Base-by-base conservation (phyloP, 306 rosid genomes). In the Cyclanthera cordifolia region DNA sequence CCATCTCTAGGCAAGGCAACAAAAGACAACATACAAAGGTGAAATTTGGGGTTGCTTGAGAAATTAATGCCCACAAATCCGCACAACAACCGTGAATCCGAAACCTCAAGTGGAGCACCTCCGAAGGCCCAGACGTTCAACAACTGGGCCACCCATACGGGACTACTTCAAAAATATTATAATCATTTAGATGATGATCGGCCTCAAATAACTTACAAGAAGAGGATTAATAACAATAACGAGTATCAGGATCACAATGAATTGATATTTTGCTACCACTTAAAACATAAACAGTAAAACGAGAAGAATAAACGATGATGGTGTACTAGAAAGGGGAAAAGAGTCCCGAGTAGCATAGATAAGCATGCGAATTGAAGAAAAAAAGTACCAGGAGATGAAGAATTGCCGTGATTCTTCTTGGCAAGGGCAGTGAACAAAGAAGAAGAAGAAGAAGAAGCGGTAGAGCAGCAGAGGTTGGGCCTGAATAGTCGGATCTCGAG, bases 341-440 rank as follows among this genome's bases (percentile, higher is more conserved):
- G 21, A 60, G 25, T 34, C 7, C 67, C 9, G 0, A 60, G 49
- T n/a, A n/a, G n/a, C n/a, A n/a, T n/a, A n/a, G n/a, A 28, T 28
- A 28, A 28, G 32, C 32, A 28, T 28, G n/a, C n/a, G n/a, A 59
- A 58, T 2, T 47, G 21, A 37, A 21, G 55, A 53, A 67, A 54
- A 59, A 8, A 67, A 79, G 67, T 48, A 81, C 82, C 85, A 41
- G 86, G 81, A 73, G 85, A 82, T 2, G 90, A 82, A 5, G 86
- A 84, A 74, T 80, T 77, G 70, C 79, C 89, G 25, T 74, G 69
- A 73, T 88, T 86, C 74, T 88, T 91, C 78, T 88, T 91, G 53
- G 91, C 89, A 43, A 58, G 59, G 59, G 97, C 91, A 68, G 72
- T 69, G 57, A 88, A 82, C 34, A 75, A 73, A 27, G 73, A 71